Evolutionary conservation across 371 early-diverging fungal species (phyloP).

Genomic region (Mortierella sp.): DNA sequence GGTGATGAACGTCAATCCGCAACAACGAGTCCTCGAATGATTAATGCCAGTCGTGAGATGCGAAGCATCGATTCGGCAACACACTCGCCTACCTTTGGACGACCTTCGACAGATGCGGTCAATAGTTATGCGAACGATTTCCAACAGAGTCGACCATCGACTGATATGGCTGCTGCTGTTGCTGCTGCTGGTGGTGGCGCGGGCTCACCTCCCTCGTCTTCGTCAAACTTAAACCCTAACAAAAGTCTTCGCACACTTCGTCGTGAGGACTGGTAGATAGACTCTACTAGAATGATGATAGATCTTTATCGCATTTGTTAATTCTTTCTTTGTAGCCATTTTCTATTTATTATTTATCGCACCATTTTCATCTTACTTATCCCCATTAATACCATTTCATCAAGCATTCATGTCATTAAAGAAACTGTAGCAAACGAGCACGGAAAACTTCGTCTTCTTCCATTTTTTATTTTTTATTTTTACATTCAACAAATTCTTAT

Average conservation of each 20-base stretch:
- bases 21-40: not conserved
- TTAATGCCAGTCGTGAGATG: conserved; percentile 13
- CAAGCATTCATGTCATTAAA: not conserved
- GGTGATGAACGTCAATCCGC: not conserved
- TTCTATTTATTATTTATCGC: not conserved
- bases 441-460: too few relatives aligned
- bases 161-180: not conserved
- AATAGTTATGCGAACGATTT: conserved; percentile 32
- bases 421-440: too few relatives aligned
- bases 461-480: too few relatives aligned
- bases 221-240: conserved; percentile 18
- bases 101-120: conserved; percentile 10
- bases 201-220: not conserved
- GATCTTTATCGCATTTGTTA: not conserved
- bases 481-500: too few relatives aligned
- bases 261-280: conserved; percentile 24
- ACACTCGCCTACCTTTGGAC: conserved; percentile 11
- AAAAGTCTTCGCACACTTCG: conserved; percentile 37
- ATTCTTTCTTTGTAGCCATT: not conserved
- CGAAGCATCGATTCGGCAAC: conserved; percentile 17
- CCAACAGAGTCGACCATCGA: conserved; percentile 11
- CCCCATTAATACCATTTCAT: not conserved
- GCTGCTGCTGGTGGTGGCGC: not conserved
- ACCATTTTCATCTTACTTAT: not conserved
- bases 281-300: not conserved